phyloP scores from a whole-genome alignment of 495 filamentous ascomycete species.

The Penicillium cosmopolitanum region DNA sequence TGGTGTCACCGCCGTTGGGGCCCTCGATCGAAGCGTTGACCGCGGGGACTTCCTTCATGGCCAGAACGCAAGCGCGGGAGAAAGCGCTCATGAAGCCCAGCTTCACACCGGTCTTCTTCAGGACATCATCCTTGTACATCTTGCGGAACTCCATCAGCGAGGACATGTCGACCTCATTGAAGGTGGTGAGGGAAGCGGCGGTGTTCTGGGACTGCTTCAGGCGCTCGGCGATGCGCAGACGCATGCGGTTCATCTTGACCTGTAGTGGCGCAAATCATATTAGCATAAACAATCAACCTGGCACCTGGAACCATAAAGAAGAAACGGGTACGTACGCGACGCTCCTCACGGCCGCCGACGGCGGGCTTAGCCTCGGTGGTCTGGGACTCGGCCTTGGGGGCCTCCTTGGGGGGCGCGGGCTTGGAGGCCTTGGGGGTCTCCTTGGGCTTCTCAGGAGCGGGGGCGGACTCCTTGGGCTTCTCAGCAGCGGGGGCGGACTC shows the following conservation, averaged over 20 bases:
- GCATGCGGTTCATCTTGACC: conserved; percentile 99
- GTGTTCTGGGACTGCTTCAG: conserved; percentile 99
- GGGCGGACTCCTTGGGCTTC: conserved; percentile 43
- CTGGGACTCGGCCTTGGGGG: conserved; percentile 38
- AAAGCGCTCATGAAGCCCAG: conserved; percentile 99
- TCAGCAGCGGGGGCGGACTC: conserved; percentile 40
- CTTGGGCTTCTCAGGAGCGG: conserved; percentile 47
- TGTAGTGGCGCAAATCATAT: conserved; percentile 32
- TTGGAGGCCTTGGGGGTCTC: conserved; percentile 11
- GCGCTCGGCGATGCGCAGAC: conserved; percentile 92
- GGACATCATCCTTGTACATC: conserved; percentile 90
- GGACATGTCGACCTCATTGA: conserved; percentile 99
- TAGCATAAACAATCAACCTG: not conserved
- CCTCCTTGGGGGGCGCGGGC: conserved; percentile 2
- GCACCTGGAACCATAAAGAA: no score
- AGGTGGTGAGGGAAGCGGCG: conserved; percentile 94
- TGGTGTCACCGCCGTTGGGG: conserved; percentile 91
- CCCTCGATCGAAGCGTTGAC: conserved; percentile 98
- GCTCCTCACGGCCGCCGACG: conserved; percentile 83
- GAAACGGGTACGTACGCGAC: conserved; percentile 62
- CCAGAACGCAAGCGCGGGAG: conserved; percentile 85
- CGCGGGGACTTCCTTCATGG: conserved; percentile 93
- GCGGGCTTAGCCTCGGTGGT: conserved; percentile 36
- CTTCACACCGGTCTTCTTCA: conserved; percentile 97
- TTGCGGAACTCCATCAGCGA: conserved; percentile 96